Evolutionary conservation across 495 filamentous ascomycete species (phyloP).

Genomic region (Aspergillus avenaceus): DNA sequence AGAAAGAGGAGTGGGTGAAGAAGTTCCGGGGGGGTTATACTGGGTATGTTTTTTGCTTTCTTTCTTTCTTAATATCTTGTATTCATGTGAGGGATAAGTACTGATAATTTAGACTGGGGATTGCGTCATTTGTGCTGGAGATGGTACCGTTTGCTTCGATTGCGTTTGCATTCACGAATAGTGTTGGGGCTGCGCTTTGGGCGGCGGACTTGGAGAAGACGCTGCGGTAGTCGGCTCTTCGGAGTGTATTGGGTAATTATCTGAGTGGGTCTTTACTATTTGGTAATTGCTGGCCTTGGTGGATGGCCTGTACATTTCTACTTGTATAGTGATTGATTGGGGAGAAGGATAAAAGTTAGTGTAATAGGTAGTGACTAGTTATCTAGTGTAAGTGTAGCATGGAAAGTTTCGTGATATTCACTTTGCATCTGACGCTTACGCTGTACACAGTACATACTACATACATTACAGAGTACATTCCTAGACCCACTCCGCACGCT

Average conservation of each 20-base stretch:
- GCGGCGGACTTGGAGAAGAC: constrained; percentile 81
- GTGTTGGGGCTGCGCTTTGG: constrained; percentile 90
- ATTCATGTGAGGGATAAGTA: neutral
- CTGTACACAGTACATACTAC: no score
- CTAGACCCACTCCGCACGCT: no score
- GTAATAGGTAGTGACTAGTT: no score
- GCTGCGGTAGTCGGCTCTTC: constrained; percentile 6
- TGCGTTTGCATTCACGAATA: constrained; percentile 85
- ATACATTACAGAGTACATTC: no score
- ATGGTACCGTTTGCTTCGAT: constrained; percentile 80
- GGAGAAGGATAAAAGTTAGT: no score
- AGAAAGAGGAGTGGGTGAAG: constrained; percentile 61
- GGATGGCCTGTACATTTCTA: no score
- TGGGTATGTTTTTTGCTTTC: constrained; percentile 56
- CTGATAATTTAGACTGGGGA: constrained; percentile 61
- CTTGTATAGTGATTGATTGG: neutral
- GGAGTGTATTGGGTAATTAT: neutral
- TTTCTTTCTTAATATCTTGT: neutral
- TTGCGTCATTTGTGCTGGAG: constrained; percentile 71
- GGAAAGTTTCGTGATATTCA: no score
- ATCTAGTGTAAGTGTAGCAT: no score
- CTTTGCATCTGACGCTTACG: no score
- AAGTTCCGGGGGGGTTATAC: constrained; percentile 65
- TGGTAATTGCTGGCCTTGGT: neutral
- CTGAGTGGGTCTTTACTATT: neutral